Evolutionary conservation across 495 filamentous ascomycete species (phyloP), one percentile per base, ranked within the genome.

Genomic region (Xanthoparmelia taractica): DNA sequence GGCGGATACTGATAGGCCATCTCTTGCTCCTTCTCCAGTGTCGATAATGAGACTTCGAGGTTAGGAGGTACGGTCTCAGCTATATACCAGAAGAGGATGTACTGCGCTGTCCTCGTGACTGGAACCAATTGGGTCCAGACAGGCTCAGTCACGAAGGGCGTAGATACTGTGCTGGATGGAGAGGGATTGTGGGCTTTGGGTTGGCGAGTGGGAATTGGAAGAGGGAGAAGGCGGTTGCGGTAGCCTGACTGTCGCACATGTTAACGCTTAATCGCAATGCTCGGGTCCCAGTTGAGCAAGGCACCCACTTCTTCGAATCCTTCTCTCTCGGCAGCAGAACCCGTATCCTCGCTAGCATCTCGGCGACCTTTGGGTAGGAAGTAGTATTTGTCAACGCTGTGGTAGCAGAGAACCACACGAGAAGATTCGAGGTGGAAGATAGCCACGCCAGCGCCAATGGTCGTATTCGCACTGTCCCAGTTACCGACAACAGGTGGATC

Each of bases 61-160:
- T 72, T 68, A 29, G 70, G 70, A n/a, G 76, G 74, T n/a, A 81
- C 66, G 3, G 78, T 81, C 61, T 81, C 78, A 13, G 77, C 76
- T 37, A 78, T 74, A 66, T 78, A 80, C 78, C 78, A 81, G 61
- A 74, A 79, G 4, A 79, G 69, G 8, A 81, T 61, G 63, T 81
- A 81, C 65, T 80, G 78, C 18, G 36, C 57, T 11, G 62, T 65
- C 0, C 55, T 47, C 0, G 47, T 61, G 60, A 75, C 40, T 2
- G 75, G 75, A 23, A 71, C 45, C 33, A 80, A 33, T 59, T 80
- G 74, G 34, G 68, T 75, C 76, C 76, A 79, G 18, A 79, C 60
- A 1, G 78, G 72, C 63, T 80, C 78, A 2, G 68, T 74, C 18
- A 68, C 73, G 41, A 74, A 74, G 55, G 57, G 61, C 47, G 31